A percentile compares a stretch with the other conserved stretches of the same genome.
These are phyloP conservation scores for Phaseolus lunatus DNA, from an alignment of 306 rosid species.

Conservation along the genomic window DNA sequence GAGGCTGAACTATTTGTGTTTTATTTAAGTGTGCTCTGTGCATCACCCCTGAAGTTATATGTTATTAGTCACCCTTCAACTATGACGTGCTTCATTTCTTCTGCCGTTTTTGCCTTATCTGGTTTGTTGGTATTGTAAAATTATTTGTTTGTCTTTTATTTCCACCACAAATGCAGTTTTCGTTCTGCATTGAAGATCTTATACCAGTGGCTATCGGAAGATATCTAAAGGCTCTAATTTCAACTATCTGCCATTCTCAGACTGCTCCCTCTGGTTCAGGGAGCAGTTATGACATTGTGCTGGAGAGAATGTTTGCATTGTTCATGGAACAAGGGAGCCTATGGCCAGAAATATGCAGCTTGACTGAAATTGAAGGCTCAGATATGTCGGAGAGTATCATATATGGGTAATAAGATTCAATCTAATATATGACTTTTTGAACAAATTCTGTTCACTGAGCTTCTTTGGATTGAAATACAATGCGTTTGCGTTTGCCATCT, in stretches of 20 bases:
- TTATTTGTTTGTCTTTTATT: constrained; percentile 45
- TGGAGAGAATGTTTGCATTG: constrained; percentile 84
- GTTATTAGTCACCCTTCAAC: background rate
- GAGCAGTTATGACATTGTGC: constrained; percentile 67
- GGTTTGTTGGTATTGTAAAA: constrained; percentile 18
- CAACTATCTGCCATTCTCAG: constrained; percentile 64
- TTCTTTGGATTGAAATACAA: constrained; percentile 29
- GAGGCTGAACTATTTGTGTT: constrained; percentile 9
- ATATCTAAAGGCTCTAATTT: constrained; percentile 74
- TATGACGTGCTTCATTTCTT: constrained; percentile 33
- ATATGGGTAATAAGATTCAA: constrained; percentile 67
- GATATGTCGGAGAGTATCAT: constrained; percentile 72
- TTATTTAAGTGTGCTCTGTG: background rate
- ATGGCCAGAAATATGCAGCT: constrained; percentile 92
- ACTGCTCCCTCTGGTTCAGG: constrained; percentile 53
- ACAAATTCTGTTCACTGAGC: constrained; percentile 34
- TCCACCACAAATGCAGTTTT: constrained; percentile 69
- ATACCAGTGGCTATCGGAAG: constrained; percentile 93
- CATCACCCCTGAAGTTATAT: constrained; percentile 15
- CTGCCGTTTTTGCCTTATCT: constrained; percentile 20
- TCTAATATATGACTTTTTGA: constrained; percentile 6
- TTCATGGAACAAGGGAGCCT: constrained; percentile 95
- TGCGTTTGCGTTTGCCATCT: constrained; percentile 21
- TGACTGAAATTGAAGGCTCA: constrained; percentile 78
- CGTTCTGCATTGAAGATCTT: constrained; percentile 96